phyloP scores from a whole-genome alignment of 2,329 filamentous ascomycete genomes.

The Curvularia spicifera region DNA sequence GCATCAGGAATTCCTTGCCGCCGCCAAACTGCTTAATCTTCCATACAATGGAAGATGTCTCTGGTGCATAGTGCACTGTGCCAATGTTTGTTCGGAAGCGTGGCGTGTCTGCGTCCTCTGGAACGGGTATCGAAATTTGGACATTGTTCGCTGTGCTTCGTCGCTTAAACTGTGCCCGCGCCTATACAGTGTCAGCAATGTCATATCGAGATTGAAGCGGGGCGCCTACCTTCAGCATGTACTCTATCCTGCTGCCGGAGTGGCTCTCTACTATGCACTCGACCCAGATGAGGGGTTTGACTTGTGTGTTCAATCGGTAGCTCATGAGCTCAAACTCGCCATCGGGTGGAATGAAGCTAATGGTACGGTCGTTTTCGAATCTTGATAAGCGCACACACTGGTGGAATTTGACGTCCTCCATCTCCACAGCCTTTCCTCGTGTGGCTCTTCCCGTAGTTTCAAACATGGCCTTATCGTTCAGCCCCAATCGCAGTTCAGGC shows the following conservation, averaged over 20 bases:
- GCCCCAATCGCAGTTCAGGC: conserved; percentile 89
- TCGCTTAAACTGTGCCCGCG: conserved; percentile 96
- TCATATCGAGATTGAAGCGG: not conserved
- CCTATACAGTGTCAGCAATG: conserved; percentile 52
- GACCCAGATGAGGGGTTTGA: conserved; percentile 98
- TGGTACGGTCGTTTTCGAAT: conserved; percentile 98
- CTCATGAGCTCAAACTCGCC: conserved; percentile 99
- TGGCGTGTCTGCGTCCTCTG: conserved; percentile 94
- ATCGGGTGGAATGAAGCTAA: conserved; percentile 97
- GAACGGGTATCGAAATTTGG: conserved; percentile 95
- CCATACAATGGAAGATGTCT: conserved; percentile 98
- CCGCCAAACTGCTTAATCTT: conserved; percentile 99
- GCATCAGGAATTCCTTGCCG: conserved; percentile 98
- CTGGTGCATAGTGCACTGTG: conserved; percentile 94
- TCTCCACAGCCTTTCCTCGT: conserved; percentile 95
- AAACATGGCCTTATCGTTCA: conserved; percentile 99
- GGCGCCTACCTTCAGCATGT: conserved; percentile 83
- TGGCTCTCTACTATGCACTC: conserved; percentile 97
- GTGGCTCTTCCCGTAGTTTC: conserved; percentile 95
- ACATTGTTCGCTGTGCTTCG: conserved; percentile 98
- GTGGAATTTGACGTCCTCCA: conserved; percentile 99
- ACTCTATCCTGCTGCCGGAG: conserved; percentile 93
- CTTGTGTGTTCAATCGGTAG: conserved; percentile 96
- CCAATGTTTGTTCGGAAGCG: conserved; percentile 98
- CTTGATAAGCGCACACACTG: conserved; percentile 94